Evolutionary conservation across 2,329 filamentous ascomycete genomes (phyloP), one percentile per base, ranked within the genome.

Genomic region (Apiospora rasikravindrae): DNA sequence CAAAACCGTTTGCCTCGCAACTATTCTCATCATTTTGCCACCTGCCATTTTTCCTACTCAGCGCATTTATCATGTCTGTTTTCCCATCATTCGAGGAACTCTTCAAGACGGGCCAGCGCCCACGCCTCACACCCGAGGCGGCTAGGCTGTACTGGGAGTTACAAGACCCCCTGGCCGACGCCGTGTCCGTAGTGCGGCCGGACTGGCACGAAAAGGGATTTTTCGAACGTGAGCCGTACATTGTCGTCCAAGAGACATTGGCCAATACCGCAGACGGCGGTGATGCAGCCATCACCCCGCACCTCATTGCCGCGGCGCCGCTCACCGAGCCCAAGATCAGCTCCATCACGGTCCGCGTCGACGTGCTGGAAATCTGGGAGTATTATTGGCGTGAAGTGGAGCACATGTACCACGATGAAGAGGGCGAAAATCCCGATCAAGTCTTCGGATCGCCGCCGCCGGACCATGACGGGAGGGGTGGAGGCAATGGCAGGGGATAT

Each of bases 301-400:
- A 67, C 19, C 33, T 33, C 3, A 67, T 67, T 33, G 40, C 64
- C 19, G 37, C 33, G 33, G 40, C 64, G 22, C 14, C 64, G 1
- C 37, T 67, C 4, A 67, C 64, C 19, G 64, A 67, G 64, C 64
- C 64, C 64, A 67, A 67, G 64, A 67, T 67, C 64, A 19, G 64
- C 64, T 42, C 64, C 64, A 67, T 67, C 37, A 44, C 64, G 10
- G 64, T 67, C 37, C 19, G 6, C 1, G 33, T 67, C 37, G 22
- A 16, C 33, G 64, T 19, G 19, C 64, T 67, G 14, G 64, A 67
- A 19, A 22, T 26, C 1, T 67, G 64, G 33, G 64, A 67, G 37
- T 8, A 67, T 33, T 7, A 24, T 6, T 67, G 64, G 64, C 19
- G 22, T 7, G 33, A 37, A 7, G 33, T 37, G 33, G 33, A 37